These are phyloP conservation scores for Jacaranda copaia DNA, from an alignment of 257 asterid species.

Conservation along the genomic window DNA sequence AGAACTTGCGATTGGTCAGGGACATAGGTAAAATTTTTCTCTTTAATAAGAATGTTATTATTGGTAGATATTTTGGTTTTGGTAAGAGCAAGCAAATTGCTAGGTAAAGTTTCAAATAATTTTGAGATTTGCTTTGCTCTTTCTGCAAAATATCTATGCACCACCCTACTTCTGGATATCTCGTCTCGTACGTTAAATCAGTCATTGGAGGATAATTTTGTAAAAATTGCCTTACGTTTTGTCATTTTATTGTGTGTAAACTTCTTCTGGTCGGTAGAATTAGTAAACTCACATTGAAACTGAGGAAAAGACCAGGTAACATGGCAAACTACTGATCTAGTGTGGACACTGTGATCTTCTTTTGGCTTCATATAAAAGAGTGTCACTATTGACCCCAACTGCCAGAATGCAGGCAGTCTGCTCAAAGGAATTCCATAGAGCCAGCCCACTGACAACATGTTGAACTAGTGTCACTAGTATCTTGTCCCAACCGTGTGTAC, in stretches of 20 bases:
- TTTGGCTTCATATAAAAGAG: conserved; percentile 4
- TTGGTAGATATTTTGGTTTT: background rate
- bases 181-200: background rate
- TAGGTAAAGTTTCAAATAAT: background rate
- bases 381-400: background rate
- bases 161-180: background rate
- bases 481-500: background rate
- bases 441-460: background rate
- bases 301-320: background rate
- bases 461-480: background rate
- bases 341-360: background rate
- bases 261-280: background rate
- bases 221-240: background rate
- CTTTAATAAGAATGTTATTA: background rate
- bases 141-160: background rate
- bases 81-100: background rate
- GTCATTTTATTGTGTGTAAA: background rate
- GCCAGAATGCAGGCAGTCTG: conserved; percentile 3
- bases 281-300: background rate
- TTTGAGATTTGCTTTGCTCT: background rate
- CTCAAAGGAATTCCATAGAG: background rate
- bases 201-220: background rate
- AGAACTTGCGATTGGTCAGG: conserved; percentile 83
- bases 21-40: conserved; percentile 67
- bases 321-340: background rate